Percentiles rank a stretch among this genome's conserved stretches.
Evolutionary conservation across 2,329 filamentous ascomycete species (phyloP).

Genomic region (Monosporascus sp.): DNA sequence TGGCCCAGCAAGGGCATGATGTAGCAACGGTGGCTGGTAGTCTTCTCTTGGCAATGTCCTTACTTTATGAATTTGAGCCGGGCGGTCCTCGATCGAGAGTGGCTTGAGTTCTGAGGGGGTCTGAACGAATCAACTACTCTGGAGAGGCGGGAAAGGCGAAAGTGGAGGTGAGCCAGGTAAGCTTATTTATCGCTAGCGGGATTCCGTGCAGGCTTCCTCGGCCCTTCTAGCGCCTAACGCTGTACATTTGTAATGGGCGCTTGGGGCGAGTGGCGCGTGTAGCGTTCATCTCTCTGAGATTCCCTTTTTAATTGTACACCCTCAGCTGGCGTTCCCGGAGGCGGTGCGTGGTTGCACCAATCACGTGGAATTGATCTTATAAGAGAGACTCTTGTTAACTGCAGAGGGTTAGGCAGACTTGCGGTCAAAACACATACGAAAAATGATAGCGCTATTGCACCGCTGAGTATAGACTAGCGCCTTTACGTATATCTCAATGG

Average conservation of each 20-base stretch:
- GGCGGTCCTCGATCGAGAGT: neutral
- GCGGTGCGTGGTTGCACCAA: too few species aligned
- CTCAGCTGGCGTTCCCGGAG: neutral
- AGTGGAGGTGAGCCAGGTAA: neutral
- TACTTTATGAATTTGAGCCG: neutral
- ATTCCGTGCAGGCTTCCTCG: constrained; percentile 31
- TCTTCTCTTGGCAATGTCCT: neutral
- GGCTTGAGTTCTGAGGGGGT: neutral
- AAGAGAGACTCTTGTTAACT: neutral
- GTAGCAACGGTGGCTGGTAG: neutral
- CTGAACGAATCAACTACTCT: neutral
- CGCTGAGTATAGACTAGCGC: too few species aligned
- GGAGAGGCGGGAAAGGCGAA: neutral
- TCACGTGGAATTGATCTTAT: neutral
- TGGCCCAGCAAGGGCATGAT: neutral
- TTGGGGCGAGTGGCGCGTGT: too few species aligned
- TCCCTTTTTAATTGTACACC: neutral
- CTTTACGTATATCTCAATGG: too few species aligned
- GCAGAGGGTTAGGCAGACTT: too few species aligned
- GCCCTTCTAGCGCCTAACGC: constrained; percentile 27
- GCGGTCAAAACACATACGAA: too few species aligned
- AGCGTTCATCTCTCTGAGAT: neutral
- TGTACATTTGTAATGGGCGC: neutral
- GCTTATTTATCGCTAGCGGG: constrained; percentile 6
- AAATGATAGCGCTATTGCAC: too few species aligned